Evolutionary conservation across 164 flowering plant species (phyloP).

Genomic region (Platanus orientalis): DNA sequence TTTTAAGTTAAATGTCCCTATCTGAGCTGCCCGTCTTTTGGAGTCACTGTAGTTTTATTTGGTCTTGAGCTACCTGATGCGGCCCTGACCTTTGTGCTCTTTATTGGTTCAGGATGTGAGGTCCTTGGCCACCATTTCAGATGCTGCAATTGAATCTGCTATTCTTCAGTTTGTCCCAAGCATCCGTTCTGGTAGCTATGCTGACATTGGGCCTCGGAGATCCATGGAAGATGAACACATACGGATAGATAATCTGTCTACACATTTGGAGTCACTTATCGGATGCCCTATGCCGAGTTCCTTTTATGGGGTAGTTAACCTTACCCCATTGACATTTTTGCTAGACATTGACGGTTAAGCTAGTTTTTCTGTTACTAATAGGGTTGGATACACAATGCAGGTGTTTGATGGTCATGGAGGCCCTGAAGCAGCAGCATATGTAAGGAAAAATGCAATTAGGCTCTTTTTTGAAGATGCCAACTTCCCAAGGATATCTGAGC

Average conservation of each 20-base stretch:
- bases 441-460: constrained; percentile 52
- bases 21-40: background rate
- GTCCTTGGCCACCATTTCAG: constrained; percentile 25
- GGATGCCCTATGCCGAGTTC: constrained; percentile 53
- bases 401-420: constrained; percentile 99
- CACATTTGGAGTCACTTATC: constrained; percentile 43
- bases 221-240: constrained; percentile 87
- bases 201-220: constrained; percentile 63
- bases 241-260: constrained; percentile 63
- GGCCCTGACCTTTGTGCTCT: background rate
- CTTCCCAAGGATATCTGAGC: constrained; percentile 49
- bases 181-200: constrained; percentile 75
- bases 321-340: background rate
- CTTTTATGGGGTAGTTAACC: constrained; percentile 64
- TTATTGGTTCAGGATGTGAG: constrained; percentile 36
- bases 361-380: constrained; percentile 3
- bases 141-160: constrained; percentile 30
- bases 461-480: constrained; percentile 65
- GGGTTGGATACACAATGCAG: constrained; percentile 24
- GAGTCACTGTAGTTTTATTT: background rate
- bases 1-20: too few species aligned
- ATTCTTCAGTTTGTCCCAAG: constrained; percentile 39
- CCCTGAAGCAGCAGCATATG: constrained; percentile 79
- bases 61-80: background rate
- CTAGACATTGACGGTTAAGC: too few species aligned